Percentiles rank a stretch among this genome's conserved stretches.
phyloP scores from a whole-genome alignment of 2,329 filamentous ascomycete genomes.

The Triangularia verruculosa region DNA sequence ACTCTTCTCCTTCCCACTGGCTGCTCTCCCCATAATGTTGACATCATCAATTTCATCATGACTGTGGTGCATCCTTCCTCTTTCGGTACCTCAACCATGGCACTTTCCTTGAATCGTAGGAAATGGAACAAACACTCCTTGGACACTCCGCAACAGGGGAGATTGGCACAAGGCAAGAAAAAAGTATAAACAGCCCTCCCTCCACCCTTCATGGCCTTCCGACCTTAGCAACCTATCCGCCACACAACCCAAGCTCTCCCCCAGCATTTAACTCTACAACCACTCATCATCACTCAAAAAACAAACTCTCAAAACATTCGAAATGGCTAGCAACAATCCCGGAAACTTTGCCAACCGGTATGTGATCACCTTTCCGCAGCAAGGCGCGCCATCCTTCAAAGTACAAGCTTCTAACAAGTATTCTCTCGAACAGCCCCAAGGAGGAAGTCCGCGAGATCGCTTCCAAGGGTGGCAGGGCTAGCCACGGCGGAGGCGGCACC shows the following conservation, averaged over 20 bases:
- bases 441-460: conserved; percentile 1
- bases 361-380: not conserved
- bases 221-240: not conserved
- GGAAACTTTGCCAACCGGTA: conserved; percentile 5
- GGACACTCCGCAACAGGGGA: not conserved
- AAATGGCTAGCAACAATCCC: conserved; percentile 1
- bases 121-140: not conserved
- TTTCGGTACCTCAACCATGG: not conserved
- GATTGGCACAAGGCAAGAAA: not conserved
- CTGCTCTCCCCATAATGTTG: not conserved
- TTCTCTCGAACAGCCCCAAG: not conserved
- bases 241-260: not conserved
- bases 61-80: not conserved
- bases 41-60: conserved; percentile 1
- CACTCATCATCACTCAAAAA: not conserved
- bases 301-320: not conserved
- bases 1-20: not conserved
- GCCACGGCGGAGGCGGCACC: not conserved
- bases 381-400: not conserved
- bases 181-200: not conserved
- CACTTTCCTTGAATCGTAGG: not conserved
- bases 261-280: too few relatives aligned
- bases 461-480: not conserved
- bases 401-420: not conserved
- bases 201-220: not conserved